These are phyloP conservation scores for Cryptomeria japonica DNA, from an alignment of 75 land plant genomes.

Conservation along the genomic window DNA sequence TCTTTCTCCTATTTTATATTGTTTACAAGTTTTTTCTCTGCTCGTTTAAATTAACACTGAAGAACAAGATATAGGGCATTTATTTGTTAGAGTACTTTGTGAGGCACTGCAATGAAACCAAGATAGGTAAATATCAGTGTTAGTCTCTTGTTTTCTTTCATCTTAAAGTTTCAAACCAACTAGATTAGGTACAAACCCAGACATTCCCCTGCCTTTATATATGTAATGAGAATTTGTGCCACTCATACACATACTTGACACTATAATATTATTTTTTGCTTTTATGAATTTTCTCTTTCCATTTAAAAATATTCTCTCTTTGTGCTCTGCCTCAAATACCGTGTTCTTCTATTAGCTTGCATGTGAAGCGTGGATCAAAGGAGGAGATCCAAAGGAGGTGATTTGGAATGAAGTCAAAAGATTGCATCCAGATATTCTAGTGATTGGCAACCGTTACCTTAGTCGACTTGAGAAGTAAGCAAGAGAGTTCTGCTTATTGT, in stretches of 20 bases:
- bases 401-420: slow-evolving; percentile 73
- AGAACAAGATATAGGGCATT: slow-evolving; percentile 47
- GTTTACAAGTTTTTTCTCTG: too few relatives aligned
- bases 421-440: slow-evolving; percentile 74
- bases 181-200: not conserved
- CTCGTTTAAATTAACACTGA: too few relatives aligned
- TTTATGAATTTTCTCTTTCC: not conserved
- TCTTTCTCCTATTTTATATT: too few relatives aligned
- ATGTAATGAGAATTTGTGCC: not conserved
- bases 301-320: not conserved
- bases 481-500: not conserved
- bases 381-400: slow-evolving; percentile 81
- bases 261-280: not conserved
- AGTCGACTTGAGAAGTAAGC: slow-evolving; percentile 78
- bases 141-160: not conserved
- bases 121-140: slow-evolving; percentile 41
- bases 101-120: slow-evolving; percentile 56
- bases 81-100: slow-evolving; percentile 80
- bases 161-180: not conserved
- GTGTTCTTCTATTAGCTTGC: slow-evolving; percentile 40
- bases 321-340: not conserved
- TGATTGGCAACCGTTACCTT: slow-evolving; percentile 85
- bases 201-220: not conserved
- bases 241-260: not conserved
- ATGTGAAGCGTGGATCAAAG: slow-evolving; percentile 90